Conservation (phyloP, 345 rosid species). For the Ceriops tagal region DNA sequence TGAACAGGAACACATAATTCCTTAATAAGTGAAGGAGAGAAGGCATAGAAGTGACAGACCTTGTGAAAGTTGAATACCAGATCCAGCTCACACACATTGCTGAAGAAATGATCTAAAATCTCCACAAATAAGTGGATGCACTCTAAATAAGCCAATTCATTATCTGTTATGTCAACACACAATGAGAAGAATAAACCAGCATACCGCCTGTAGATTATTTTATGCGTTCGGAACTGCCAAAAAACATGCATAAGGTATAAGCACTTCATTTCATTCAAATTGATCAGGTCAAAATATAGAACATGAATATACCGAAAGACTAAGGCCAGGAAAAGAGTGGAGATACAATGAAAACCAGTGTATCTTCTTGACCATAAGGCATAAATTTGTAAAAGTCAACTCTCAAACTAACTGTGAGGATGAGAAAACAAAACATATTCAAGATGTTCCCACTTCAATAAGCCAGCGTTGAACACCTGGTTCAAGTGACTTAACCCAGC, state of each 20-base stretch:
- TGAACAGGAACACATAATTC: not conserved
- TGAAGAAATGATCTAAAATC: conserved; percentile 96
- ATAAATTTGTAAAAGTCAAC: not conserved
- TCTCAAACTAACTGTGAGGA: not conserved
- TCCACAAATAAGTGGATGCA: conserved; percentile 94
- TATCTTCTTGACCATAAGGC: no score
- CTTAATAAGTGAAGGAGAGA: not conserved
- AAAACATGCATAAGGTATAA: not conserved
- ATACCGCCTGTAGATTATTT: conserved; percentile 94
- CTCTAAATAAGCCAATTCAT: conserved; percentile 90
- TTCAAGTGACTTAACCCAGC: not conserved
- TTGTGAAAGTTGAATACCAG: conserved; percentile 95
- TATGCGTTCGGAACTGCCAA: conserved; percentile 86
- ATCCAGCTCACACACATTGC: conserved; percentile 98
- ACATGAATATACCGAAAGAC: not conserved
- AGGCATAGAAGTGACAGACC: conserved; percentile 36
- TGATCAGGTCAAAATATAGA: not conserved
- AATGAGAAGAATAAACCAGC: conserved; percentile 92
- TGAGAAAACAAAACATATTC: no score
- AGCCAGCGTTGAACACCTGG: no score
- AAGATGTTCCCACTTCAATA: not conserved
- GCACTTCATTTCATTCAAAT: not conserved
- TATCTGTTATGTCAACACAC: conserved; percentile 96
- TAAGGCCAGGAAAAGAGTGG: not conserved
- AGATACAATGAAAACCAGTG: not conserved